These are phyloP conservation scores for Globisporangium uncinulatum DNA, from an alignment of 352 stramenopile species.

Conservation along the genomic window DNA sequence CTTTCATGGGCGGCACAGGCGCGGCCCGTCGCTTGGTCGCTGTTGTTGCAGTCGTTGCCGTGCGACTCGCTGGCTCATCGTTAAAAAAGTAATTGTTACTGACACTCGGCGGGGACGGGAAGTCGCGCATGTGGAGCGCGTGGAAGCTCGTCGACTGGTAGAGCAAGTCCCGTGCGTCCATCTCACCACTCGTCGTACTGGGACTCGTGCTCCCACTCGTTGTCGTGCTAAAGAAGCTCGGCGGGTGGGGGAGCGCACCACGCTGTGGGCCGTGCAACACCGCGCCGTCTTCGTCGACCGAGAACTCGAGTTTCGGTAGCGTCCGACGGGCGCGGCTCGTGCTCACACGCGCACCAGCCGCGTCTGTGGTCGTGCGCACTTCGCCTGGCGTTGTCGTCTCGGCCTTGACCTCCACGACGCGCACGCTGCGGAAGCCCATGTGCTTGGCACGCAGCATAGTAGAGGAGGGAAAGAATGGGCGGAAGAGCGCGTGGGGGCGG, in stretches of 20 bases:
- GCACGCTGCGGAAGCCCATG: conserved; percentile 80
- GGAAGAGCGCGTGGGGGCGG: neutral
- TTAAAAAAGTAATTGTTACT: conserved; percentile 11
- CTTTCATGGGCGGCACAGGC: conserved; percentile 49
- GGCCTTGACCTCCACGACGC: conserved; percentile 80
- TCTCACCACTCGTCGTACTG: conserved; percentile 7
- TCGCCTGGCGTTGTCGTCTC: conserved; percentile 81
- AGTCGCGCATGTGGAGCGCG: conserved; percentile 49
- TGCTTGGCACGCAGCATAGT: conserved; percentile 68
- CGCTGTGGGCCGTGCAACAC: conserved; percentile 72
- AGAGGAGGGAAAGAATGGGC: neutral
- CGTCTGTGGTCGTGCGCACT: conserved; percentile 66
- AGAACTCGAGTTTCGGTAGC: conserved; percentile 82
- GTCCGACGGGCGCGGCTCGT: conserved; percentile 54
- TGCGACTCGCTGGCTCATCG: neutral
- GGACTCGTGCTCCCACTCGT: neutral
- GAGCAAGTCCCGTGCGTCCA: conserved; percentile 22
- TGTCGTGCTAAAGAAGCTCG: conserved; percentile 7
- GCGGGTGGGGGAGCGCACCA: conserved; percentile 19
- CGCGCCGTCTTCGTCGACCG: conserved; percentile 75
- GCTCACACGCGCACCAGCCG: conserved; percentile 50
- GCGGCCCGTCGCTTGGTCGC: neutral
- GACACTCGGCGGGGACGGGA: conserved; percentile 18
- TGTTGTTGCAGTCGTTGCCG: neutral
- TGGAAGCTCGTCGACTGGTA: conserved; percentile 43